Evolutionary conservation across 2,329 filamentous ascomycete species (phyloP).

Genomic region (Elsinoe ampelina): DNA sequence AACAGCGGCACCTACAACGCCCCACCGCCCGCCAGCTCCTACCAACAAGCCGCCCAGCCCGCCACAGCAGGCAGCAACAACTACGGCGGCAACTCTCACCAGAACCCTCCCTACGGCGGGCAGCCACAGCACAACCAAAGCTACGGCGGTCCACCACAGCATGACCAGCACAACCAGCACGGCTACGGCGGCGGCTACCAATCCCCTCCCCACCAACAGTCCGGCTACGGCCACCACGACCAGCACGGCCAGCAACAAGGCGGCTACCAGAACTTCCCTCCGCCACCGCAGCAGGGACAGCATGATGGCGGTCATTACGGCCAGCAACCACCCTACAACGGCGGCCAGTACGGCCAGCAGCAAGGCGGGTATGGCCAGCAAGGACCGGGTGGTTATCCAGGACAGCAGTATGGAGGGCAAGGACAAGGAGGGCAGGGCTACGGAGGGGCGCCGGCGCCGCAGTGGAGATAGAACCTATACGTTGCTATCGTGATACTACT

Average conservation of each 20-base stretch:
- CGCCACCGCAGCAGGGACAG: conserved; percentile 1
- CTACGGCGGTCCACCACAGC: conserved; percentile 16
- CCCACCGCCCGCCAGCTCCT: conserved; percentile 28
- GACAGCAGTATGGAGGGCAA: conserved; percentile 11
- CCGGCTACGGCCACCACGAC: conserved; percentile 98
- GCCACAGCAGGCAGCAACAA: conserved; percentile 18
- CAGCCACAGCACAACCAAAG: conserved; percentile 13
- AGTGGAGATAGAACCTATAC: background rate
- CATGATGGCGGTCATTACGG: conserved; percentile 5
- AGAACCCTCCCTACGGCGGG: conserved; percentile 16
- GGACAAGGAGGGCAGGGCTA: conserved; percentile 2
- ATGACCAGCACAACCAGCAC: conserved; percentile 18
- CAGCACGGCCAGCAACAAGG: conserved; percentile 90
- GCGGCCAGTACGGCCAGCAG: conserved; percentile 12
- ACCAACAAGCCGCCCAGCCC: conserved; percentile 23
- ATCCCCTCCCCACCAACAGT: conserved; percentile 11
- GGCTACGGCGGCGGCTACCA: conserved; percentile 18
- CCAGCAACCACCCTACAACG: background rate
- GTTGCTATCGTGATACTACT: background rate
- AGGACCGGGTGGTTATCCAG: conserved; percentile 12
- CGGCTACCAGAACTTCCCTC: background rate
- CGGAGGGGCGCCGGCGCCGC: background rate
- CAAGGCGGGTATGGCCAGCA: conserved; percentile 10
- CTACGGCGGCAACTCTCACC: conserved; percentile 14
- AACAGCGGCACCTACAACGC: conserved; percentile 28